Evolutionary conservation across 805 yeast species (phyloP), one percentile per base, ranked within the genome.

Genomic region (Myxozyma kluyveri): DNA sequence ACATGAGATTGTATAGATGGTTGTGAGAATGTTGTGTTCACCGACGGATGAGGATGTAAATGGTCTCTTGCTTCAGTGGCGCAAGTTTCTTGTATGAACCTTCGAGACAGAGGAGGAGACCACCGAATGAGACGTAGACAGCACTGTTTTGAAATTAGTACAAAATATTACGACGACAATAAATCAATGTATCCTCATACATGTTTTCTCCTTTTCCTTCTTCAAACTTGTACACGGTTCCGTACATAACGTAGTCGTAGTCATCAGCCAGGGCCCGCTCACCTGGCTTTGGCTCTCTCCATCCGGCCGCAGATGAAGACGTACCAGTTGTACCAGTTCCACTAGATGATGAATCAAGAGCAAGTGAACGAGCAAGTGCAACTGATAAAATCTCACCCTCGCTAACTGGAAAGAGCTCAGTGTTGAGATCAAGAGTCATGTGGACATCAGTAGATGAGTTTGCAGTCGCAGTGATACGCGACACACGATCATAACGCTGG

Each of bases 201-300:
- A 75, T 73, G 61, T 74, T 72, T 57, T 77, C 80, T 59, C 80
- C 80, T 39, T 76, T 75, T 57, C 84, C 80, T 72, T 93, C 99
- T 69, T 91, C 96, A 67, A 93, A 93, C 69, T 91, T 90, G 76
- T 93, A 93, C 42, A 93, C 95, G 4, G 96, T 89, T 49, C 99
- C 99, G 68, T 90, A 83, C 98, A 93, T 91, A 60, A 93, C 98
- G 65, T 93, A 93, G 69, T 91, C 98, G 73, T 89, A 91, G 67
- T 93, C 98, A 68, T 91, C 97, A 61, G 96, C 96, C 64, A 91
- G 76, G 4, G 95, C 80, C 65, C 84, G 80, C 61, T 89, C 96
- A 53, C 84, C 86, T 10, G 86, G 78, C 69, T 79, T 86, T 41
- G 96, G 95, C 6, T 87, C 88, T 68, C 89, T 78, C 90, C 91